Evolutionary conservation across 164 flowering plant genomes (phyloP).

Genomic region (Tinospora cordifolia): DNA sequence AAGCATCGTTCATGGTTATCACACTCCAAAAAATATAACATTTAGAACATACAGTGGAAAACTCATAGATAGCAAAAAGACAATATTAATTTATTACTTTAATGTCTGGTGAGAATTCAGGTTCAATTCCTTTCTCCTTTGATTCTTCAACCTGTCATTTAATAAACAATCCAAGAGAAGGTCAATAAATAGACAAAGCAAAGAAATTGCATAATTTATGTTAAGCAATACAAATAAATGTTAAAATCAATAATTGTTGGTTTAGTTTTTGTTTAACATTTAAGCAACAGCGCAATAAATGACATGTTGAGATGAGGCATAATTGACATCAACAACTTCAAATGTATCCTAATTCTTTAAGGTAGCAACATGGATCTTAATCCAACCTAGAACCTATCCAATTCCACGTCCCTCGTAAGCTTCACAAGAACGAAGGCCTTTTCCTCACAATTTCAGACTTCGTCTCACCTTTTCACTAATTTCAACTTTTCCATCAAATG

Average conservation of each 20-base stretch:
- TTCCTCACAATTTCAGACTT: neutral
- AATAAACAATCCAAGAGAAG: constrained; percentile 2
- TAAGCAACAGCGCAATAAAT: no score
- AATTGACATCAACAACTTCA: no score
- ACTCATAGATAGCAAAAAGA: neutral
- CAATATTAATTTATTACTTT: constrained; percentile 40
- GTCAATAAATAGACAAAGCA: neutral
- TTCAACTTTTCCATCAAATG: neutral
- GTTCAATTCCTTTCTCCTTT: constrained; percentile 62
- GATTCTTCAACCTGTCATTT: constrained; percentile 62
- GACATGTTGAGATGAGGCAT: no score
- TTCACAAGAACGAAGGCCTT: neutral
- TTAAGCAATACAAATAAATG: neutral
- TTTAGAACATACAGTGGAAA: constrained; percentile 1
- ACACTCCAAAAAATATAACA: neutral
- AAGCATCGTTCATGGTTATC: neutral
- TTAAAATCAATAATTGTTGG: no score
- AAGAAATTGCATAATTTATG: neutral
- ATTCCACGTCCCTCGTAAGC: no score
- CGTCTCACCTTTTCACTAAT: neutral
- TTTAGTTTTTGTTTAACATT: no score
- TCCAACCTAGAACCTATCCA: no score
- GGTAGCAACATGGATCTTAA: no score
- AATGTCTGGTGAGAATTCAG: constrained; percentile 77
- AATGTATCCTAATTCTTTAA: no score